A percentile compares a stretch with the other conserved stretches of the same genome.
Conservation (phyloP, 768 basidiomycete genomes). For the Mycena alexandri region DNA sequence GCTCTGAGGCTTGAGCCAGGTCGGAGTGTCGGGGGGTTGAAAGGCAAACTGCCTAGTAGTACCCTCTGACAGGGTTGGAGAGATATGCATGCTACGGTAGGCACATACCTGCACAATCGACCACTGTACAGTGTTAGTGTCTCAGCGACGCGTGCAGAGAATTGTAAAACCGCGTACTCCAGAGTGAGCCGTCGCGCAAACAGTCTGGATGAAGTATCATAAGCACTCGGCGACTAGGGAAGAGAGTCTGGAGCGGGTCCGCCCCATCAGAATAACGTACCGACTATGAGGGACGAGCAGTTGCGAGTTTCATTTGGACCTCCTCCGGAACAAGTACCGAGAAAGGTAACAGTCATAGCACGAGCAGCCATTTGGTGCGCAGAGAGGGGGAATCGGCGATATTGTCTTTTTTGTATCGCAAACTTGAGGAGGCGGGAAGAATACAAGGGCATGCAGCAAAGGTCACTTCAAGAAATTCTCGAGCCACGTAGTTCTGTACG, state of each 20-base stretch:
- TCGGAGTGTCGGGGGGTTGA: constrained; percentile 56
- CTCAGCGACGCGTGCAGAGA: constrained; percentile 31
- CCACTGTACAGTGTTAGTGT: constrained; percentile 61
- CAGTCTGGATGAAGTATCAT: too few species aligned
- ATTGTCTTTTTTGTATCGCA: not conserved
- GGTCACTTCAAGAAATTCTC: not conserved
- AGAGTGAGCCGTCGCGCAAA: constrained; percentile 65
- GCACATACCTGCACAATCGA: constrained; percentile 84
- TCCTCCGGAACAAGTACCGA: constrained; percentile 83
- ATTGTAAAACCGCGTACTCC: constrained; percentile 64
- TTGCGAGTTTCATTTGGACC: constrained; percentile 81
- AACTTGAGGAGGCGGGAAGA: not conserved
- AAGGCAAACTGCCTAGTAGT: constrained; percentile 69
- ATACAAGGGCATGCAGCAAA: not conserved
- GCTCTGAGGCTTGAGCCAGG: constrained; percentile 56
- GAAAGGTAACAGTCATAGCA: constrained; percentile 73
- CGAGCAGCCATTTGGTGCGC: constrained; percentile 47
- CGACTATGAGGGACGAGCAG: constrained; percentile 81
- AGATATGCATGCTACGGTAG: not conserved
- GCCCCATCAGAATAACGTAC: too few species aligned
- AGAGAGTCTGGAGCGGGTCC: too few species aligned
- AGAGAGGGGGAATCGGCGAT: constrained; percentile 26
- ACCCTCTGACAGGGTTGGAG: constrained; percentile 26
- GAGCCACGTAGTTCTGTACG: too few species aligned
- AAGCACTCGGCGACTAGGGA: too few species aligned